Evolutionary conservation across 768 basidiomycete species (phyloP), one percentile per base, ranked within the genome.

Genomic region (Phanerodontia chrysosporium): DNA sequence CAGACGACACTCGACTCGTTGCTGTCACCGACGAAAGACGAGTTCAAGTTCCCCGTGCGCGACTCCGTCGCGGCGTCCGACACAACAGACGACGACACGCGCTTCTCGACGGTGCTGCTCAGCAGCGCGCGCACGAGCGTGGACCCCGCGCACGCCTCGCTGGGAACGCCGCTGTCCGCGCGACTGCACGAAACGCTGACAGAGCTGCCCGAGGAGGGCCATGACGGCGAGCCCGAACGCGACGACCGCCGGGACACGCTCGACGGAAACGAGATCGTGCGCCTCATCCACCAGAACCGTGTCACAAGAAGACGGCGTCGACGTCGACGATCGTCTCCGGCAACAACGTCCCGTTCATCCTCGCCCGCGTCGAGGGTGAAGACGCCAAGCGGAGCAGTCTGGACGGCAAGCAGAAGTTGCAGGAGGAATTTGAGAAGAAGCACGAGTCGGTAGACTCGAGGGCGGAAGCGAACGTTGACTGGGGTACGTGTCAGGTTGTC

Each of bases 401-500:
- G 36, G 86, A 87, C 59, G 88, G 86, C 2, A 83, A 85, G 64
- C 79, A 84, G 52, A 87, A 84, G 65, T 73, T 92, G 42, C 90
- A 89, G 63, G 86, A 90, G 66, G 89, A 90, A 62, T 92, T 92
- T 64, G 78, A 81, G 52, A 81, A 85, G 36, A 76, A 85, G 44
- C 89, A 87, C 48, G 77, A 52, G 80, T 86, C 76, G 39, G 77
- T 80, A 62, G 70, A 74, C 21, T 66, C 64, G 24, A 73, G 70
- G n/a, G 78, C 78, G 29, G 66, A 65, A 54, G 75, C 68, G 35
- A 69, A 72, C 51, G 87, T 92, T 65, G 89, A 92, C 66, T 93
- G 90, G 92, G 86, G 91, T 91, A 36, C 44, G 60, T 58, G 39
- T 8, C 7, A 8, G 21, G 9, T 51, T 9, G 3, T 42, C 66